Evolutionary conservation across 1,284 basidiomycete species (phyloP), one percentile per base, ranked within the genome.

Genomic region (Tranzscheliella williamsii): DNA sequence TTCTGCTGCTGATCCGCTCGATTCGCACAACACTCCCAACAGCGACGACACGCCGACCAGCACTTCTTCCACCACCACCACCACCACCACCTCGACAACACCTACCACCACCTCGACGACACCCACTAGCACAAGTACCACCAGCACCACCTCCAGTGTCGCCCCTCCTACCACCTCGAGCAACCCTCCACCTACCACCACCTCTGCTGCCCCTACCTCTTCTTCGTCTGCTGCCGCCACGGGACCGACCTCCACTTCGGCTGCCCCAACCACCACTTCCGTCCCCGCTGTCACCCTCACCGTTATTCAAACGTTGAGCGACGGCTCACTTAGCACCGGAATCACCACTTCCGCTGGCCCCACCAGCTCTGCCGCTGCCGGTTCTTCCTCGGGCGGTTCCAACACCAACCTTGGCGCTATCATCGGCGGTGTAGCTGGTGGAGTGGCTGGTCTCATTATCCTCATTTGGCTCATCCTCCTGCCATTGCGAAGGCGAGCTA

Each of bases 341-440:
- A 13, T 45, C 12, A 58, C 61, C 12, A 22, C 35, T 11, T 21
- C 35, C 12, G 11, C 31, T 8, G 31, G 9, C 17, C 38, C 51
- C 35, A 41, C 42, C 27, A 46, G 51, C 6, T 26, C 47, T 9
- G 39, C 46, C 20, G 40, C 55, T 0, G 29, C 15, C 18, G 34
- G 24, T 12, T 16, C 39, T 6, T 47, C 44, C 4, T 33, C 37
- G 3, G 26, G 46, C 6, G 47, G 55, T 12, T 64, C 55, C 24
- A 30, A 40, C 38, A 24, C 43, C 48, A 68, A 67, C 50, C 42
- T 67, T 21, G 67, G 67, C 29, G 67, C 63, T 27, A 69, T 69
- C 36, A 62, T 67, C 24, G 67, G 67, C 9, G 67, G 63, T 41
- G 53, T 67, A n/a, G 67, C 65, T 9, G 67, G 67, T 30, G 67